These are phyloP conservation scores for Microcera coccophila DNA, from an alignment of 2,329 filamentous ascomycete species.

Conservation along the genomic window DNA sequence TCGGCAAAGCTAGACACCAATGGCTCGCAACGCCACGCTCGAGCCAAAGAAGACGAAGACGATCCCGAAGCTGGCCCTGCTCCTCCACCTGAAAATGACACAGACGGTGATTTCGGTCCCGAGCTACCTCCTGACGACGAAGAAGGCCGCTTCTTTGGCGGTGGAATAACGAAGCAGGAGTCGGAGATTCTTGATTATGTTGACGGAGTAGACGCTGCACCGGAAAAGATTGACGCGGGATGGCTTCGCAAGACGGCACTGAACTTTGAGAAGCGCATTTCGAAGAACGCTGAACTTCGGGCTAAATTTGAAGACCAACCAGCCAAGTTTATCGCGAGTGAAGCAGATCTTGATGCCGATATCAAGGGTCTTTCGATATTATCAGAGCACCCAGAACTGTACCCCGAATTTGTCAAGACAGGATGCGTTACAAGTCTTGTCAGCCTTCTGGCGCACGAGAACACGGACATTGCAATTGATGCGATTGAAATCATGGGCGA, in stretches of 20 bases:
- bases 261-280: conserved; percentile 85
- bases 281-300: conserved; percentile 83
- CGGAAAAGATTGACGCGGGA: conserved; percentile 74
- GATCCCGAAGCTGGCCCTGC: conserved; percentile 48
- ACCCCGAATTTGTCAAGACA: conserved; percentile 72
- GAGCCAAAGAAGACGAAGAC: conserved; percentile 43
- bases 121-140: conserved; percentile 55
- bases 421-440: conserved; percentile 73
- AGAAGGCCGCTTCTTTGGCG: conserved; percentile 92
- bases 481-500: conserved; percentile 86
- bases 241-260: conserved; percentile 82
- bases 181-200: conserved; percentile 84
- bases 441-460: conserved; percentile 83
- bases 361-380: conserved; percentile 85
- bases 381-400: conserved; percentile 80
- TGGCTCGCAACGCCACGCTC: conserved; percentile 43
- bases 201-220: conserved; percentile 49
- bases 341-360: conserved; percentile 84
- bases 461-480: conserved; percentile 92
- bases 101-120: conserved; percentile 47
- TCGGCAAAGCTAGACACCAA: conserved; percentile 51
- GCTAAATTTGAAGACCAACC: conserved; percentile 80
- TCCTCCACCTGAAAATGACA: conserved; percentile 48
- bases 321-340: conserved; percentile 75
- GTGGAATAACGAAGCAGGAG: conserved; percentile 78